Evolutionary conservation across 805 yeast species (phyloP), one percentile per base, ranked within the genome.

Genomic region (Cyberlindnera xylosilytica): DNA sequence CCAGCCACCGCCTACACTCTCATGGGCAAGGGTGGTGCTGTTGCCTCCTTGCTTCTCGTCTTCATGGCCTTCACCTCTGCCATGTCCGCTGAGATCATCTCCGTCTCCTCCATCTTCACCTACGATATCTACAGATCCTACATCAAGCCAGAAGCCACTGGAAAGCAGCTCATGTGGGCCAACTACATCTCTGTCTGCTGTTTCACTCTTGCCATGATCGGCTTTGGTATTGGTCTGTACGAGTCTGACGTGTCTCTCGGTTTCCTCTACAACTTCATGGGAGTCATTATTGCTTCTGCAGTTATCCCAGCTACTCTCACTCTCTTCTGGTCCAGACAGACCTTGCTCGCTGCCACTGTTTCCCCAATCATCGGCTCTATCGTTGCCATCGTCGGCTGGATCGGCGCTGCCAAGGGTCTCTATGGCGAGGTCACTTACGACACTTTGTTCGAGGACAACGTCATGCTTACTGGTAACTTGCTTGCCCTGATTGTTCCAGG

Each of bases 51-150:
- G 49, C 62, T 89, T 26, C 66, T 89, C 70, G 77, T 88, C 10
- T 89, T 89, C 64, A 85, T 87, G 90, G 96, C 97, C 20, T 91
- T 85, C 33, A 89, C 97, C 0, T 84, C 95, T 36, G 96, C 97
- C 20, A 79, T 87, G 76, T 85, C 95, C 24, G 91, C 96, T 29
- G 96, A 89, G 64, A 76, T 89, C 56, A 86, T 89, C 58, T 84
- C 96, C 2, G 90, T 87, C 16, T 84, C 95, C 4, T 83, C 96
- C 2, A 78, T 89, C 46, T 76, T 80, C 69, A 85, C 96, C 34
- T 89, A 87, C 54, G 97, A 89, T 65, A 72, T 89, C 47, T 89
- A 83, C 77, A 79, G 87, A 65, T 75, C 80, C 20, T 88, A 89
- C 65, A 66, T 88, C 56, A 79, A 87, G 57, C 95, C 95, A 36